These are phyloP conservation scores for Leptographium galeiforme DNA, from an alignment of 2,329 filamentous ascomycete species.

Conservation along the genomic window DNA sequence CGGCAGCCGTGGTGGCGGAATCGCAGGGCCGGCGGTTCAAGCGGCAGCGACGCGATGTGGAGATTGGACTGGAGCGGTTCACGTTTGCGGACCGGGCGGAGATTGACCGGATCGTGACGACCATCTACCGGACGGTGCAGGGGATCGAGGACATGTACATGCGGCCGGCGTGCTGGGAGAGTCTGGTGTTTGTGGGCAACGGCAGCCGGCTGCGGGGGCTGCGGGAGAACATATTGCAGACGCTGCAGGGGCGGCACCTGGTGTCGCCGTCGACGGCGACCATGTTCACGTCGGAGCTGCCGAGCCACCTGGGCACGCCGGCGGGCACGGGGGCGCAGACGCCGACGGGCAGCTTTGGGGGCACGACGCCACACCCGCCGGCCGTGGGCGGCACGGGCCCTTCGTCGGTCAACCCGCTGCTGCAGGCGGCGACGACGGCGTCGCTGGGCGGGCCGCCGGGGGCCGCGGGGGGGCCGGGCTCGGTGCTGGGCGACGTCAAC, in stretches of 20 bases:
- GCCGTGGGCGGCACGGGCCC: constrained; percentile 8
- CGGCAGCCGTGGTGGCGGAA: constrained; percentile 7
- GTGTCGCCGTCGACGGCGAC: constrained; percentile 86
- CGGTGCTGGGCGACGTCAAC: constrained; percentile 25
- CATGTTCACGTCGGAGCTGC: constrained; percentile 94
- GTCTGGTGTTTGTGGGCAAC: constrained; percentile 81
- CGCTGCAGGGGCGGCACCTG: constrained; percentile 68
- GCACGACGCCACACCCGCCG: constrained; percentile 38
- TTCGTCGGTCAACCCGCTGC: constrained; percentile 64
- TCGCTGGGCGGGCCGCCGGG: constrained; percentile 21
- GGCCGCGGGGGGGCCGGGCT: constrained; percentile 17
- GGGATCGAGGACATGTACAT: constrained; percentile 74
- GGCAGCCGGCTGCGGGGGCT: constrained; percentile 64
- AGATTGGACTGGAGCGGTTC: constrained; percentile 67
- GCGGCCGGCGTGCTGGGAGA: constrained; percentile 81
- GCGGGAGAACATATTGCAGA: constrained; percentile 74
- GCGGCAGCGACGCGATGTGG: constrained; percentile 49
- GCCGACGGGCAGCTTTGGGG: constrained; percentile 52
- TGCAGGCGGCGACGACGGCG: constrained; percentile 45
- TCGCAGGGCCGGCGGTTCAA: constrained; percentile 12
- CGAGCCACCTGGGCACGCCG: constrained; percentile 84
- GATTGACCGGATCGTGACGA: constrained; percentile 70
- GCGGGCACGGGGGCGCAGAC: constrained; percentile 84
- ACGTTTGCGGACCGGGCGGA: constrained; percentile 54
- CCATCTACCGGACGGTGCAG: constrained; percentile 73